Evolutionary conservation across 495 filamentous ascomycete species (phyloP).

Genomic region (Cenococcum geophilum): DNA sequence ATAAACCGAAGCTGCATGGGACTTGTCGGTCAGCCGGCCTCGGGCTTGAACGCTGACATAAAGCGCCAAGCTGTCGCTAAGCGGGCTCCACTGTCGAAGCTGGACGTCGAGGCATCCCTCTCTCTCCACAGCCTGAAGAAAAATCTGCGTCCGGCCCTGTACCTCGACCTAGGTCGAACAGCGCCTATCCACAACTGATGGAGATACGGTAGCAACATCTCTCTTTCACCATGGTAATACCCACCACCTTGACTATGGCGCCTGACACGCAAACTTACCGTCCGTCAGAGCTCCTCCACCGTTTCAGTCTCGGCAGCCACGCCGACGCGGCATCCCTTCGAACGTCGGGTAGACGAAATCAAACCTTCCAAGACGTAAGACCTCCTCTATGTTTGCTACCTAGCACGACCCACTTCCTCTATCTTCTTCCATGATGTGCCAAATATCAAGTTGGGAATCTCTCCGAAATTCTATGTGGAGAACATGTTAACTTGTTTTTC

Average conservation of each 20-base stretch:
- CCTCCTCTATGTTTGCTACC: constrained; percentile 9
- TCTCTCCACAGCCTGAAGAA: constrained; percentile 2
- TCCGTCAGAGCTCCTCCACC: constrained; percentile 37
- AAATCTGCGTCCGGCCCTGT: constrained; percentile 9
- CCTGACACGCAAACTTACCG: constrained; percentile 8
- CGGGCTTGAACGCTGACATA: too few relatives aligned
- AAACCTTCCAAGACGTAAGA: constrained; percentile 87
- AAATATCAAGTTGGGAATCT: constrained; percentile 99
- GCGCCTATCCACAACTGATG: constrained; percentile 16
- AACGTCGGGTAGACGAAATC: constrained; percentile 74
- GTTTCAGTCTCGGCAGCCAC: constrained; percentile 55
- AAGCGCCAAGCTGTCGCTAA: constrained; percentile 8
- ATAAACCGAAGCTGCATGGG: too few relatives aligned
- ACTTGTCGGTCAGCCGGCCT: too few relatives aligned
- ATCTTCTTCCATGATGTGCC: constrained; percentile 61
- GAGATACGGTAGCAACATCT: constrained; percentile 8
- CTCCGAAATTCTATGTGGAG: constrained; percentile 92
- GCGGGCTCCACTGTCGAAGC: neutral
- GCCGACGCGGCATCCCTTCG: constrained; percentile 65
- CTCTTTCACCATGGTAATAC: constrained; percentile 19
- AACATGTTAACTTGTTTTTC: constrained; percentile 69
- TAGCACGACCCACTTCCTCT: constrained; percentile 13
- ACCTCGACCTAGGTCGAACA: constrained; percentile 21
- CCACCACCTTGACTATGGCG: neutral
- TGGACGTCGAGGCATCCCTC: constrained; percentile 7